Conservation (phyloP, 1,139 yeast genomes). For the Kluyveromyces sp. region DNA sequence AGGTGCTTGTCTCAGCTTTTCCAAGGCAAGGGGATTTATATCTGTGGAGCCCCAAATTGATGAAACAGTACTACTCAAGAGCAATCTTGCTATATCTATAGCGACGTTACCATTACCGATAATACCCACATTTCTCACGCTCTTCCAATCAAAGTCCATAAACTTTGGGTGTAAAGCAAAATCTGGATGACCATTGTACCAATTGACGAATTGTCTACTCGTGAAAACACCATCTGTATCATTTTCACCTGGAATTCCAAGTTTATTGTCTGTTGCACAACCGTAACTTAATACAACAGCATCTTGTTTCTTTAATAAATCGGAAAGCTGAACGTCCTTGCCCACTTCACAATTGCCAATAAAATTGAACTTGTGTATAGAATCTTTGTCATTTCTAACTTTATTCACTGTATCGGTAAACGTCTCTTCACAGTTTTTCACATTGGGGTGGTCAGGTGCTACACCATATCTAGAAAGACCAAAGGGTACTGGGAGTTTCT, state of each 20-base stretch:
- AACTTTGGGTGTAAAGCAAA: slow-evolving; percentile 18
- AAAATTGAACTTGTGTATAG: slow-evolving; percentile 44
- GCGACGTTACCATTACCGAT: slow-evolving; percentile 99
- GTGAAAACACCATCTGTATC: slow-evolving; percentile 59
- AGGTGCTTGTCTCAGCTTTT: slow-evolving; percentile 41
- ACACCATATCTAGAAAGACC: slow-evolving; percentile 92
- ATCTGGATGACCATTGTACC: slow-evolving; percentile 92
- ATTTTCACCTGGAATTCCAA: slow-evolving; percentile 55
- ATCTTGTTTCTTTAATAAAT: slow-evolving; percentile 52
- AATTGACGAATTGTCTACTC: slow-evolving; percentile 83
- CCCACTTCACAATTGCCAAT: slow-evolving; percentile 73
- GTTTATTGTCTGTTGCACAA: slow-evolving; percentile 52
- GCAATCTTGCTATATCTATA: slow-evolving; percentile 75
- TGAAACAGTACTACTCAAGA: slow-evolving; percentile 48
- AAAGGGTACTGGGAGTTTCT: slow-evolving; percentile 79
- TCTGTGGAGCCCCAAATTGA: slow-evolving; percentile 64
- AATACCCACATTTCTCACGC: slow-evolving; percentile 60
- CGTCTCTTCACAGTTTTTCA: slow-evolving; percentile 79
- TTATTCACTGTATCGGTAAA: slow-evolving; percentile 53
- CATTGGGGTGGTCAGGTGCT: slow-evolving; percentile 99
- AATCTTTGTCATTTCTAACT: slow-evolving; percentile 1
- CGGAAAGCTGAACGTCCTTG: slow-evolving; percentile 42
- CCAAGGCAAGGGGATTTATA: slow-evolving; percentile 56
- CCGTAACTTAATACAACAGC: slow-evolving; percentile 80
- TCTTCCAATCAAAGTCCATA: slow-evolving; percentile 39